A percentile compares a stretch with the other conserved stretches of the same genome.
These are phyloP conservation scores for Hypoxylon perforatum DNA, from an alignment of 495 filamentous ascomycete genomes.

Conservation along the genomic window DNA sequence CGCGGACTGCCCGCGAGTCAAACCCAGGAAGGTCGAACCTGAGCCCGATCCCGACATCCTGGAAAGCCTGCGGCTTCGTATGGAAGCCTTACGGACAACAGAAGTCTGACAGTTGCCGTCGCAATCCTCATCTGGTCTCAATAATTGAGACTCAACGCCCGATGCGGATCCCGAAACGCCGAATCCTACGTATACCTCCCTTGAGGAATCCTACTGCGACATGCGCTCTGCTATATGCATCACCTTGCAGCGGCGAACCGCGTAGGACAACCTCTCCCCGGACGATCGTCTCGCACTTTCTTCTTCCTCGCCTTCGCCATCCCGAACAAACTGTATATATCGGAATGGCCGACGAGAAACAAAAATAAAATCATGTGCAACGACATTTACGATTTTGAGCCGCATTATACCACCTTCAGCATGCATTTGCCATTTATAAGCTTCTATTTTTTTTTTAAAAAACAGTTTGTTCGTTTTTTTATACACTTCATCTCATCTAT, in stretches of 20 bases:
- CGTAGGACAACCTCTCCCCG: background rate
- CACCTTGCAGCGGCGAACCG: background rate
- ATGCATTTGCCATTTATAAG: conserved; percentile 40
- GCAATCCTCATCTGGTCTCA: background rate
- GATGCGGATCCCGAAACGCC: background rate
- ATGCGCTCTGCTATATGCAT: background rate
- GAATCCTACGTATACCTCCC: conserved; percentile 2
- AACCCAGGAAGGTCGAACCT: conserved; percentile 69
- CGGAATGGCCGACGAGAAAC: conserved; percentile 19
- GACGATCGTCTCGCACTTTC: background rate
- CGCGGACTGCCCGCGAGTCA: conserved; percentile 56
- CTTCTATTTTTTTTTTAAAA: background rate
- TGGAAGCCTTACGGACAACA: conserved; percentile 36
- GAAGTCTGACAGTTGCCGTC: conserved; percentile 9
- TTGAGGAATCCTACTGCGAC: background rate
- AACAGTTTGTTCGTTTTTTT: background rate
- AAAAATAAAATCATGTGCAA: conserved; percentile 28
- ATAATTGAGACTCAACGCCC: conserved; percentile 2
- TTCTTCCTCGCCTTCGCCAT: conserved; percentile 10
- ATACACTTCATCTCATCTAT: conserved; percentile 19
- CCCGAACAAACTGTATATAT: conserved; percentile 29
- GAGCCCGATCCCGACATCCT: conserved; percentile 74
- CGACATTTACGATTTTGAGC: conserved; percentile 45
- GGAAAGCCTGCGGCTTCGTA: conserved; percentile 58
- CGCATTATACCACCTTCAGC: conserved; percentile 43